Evolutionary conservation across 1,284 basidiomycete species (phyloP).

Genomic region (Neonothopanus nambi): DNA sequence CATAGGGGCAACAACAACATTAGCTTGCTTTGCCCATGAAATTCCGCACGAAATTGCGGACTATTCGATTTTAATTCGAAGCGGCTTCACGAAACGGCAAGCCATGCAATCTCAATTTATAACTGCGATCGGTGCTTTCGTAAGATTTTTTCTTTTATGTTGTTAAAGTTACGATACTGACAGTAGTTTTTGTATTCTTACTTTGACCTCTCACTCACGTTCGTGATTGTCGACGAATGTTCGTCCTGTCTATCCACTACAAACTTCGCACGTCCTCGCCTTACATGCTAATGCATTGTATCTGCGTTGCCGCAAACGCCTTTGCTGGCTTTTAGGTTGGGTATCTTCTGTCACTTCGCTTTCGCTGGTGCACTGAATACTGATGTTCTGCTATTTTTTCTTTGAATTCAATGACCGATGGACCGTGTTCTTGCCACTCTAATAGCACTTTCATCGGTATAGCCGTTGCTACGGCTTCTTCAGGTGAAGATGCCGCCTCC

Average conservation of each 20-base stretch:
- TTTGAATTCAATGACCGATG: too few relatives aligned
- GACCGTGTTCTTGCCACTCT: background rate
- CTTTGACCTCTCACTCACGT: conserved; percentile 1
- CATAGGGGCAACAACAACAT: conserved; percentile 86
- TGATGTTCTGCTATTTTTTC: background rate
- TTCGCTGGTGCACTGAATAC: background rate
- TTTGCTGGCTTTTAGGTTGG: conserved; percentile 14
- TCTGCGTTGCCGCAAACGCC: too few relatives aligned
- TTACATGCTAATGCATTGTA: background rate
- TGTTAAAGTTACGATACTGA: conserved; percentile 18
- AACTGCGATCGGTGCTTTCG: conserved; percentile 87
- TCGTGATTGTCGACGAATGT: background rate
- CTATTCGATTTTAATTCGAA: conserved; percentile 86
- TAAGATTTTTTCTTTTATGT: conserved; percentile 42
- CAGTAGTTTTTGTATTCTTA: background rate
- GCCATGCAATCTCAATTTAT: conserved; percentile 91
- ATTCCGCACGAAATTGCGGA: conserved; percentile 92
- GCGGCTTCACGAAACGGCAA: conserved; percentile 85
- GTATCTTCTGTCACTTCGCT: conserved; percentile 7
- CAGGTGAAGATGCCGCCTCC: conserved; percentile 39
- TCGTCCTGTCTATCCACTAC: background rate
- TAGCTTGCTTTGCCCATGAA: conserved; percentile 91
- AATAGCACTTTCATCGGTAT: conserved; percentile 86
- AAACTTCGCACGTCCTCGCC: background rate
- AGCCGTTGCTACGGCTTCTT: conserved; percentile 63